Evolutionary conservation across 2,329 filamentous ascomycete species (phyloP).

Genomic region (Lasiodiplodia theobromae): DNA sequence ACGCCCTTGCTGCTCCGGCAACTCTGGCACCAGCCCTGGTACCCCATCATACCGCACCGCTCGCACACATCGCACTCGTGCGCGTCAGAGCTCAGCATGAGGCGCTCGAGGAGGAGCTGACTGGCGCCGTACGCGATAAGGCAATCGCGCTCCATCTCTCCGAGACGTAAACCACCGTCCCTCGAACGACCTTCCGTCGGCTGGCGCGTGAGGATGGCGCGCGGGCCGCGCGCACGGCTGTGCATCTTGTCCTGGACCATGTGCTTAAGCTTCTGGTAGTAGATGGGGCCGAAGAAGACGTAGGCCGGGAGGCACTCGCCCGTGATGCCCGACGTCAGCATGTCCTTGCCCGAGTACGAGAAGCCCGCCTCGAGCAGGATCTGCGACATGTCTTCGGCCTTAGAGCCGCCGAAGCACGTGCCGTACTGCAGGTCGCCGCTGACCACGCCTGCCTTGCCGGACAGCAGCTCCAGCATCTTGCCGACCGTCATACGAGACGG

Average conservation of each 20-base stretch:
- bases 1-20: slow-evolving; percentile 87
- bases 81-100: slow-evolving; percentile 94
- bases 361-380: slow-evolving; percentile 88
- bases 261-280: slow-evolving; percentile 99
- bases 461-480: slow-evolving; percentile 93
- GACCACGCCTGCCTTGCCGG: slow-evolving; percentile 90
- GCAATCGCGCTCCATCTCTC: slow-evolving; percentile 99
- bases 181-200: slow-evolving; percentile 94
- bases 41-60: slow-evolving; percentile 92
- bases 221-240: slow-evolving; percentile 85
- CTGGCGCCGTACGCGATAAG: slow-evolving; percentile 95
- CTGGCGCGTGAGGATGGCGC: slow-evolving; percentile 91
- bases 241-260: slow-evolving; percentile 99
- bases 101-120: slow-evolving; percentile 86
- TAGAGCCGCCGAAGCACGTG: slow-evolving; percentile 83
- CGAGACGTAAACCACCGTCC: slow-evolving; percentile 88
- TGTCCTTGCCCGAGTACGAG: slow-evolving; percentile 96
- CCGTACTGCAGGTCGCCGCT: slow-evolving; percentile 88
- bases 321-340: slow-evolving; percentile 92
- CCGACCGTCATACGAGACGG: slow-evolving; percentile 99
- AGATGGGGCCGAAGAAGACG: slow-evolving; percentile 98
- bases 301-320: slow-evolving; percentile 94
- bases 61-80: slow-evolving; percentile 94
- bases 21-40: slow-evolving; percentile 91
- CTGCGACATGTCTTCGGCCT: slow-evolving; percentile 86